These are phyloP conservation scores for Ustilago curta DNA, from an alignment of 1,284 basidiomycete genomes.

Conservation along the genomic window DNA sequence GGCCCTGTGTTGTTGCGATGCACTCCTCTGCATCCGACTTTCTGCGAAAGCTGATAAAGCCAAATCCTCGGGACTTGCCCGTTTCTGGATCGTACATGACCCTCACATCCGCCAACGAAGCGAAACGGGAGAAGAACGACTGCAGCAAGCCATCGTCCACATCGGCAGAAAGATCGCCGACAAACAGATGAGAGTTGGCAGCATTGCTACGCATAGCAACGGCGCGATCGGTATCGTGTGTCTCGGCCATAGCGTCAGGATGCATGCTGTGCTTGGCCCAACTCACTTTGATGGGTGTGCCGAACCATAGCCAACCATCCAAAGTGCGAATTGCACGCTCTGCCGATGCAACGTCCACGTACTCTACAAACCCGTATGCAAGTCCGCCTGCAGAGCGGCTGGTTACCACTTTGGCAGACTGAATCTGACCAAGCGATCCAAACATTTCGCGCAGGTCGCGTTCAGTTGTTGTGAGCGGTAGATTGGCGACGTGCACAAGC, in stretches of 20 bases:
- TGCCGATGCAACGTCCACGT: slow-evolving; percentile 90
- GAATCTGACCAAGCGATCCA: slow-evolving; percentile 91
- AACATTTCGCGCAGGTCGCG: slow-evolving; percentile 91
- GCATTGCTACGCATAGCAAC: slow-evolving; percentile 76
- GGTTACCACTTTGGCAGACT: slow-evolving; percentile 98
- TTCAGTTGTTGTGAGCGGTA: slow-evolving; percentile 84
- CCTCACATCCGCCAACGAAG: slow-evolving; percentile 92
- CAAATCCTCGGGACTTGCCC: slow-evolving; percentile 93
- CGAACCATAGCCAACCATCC: slow-evolving; percentile 97
- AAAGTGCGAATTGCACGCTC: slow-evolving; percentile 96
- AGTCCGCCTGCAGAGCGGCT: slow-evolving; percentile 80
- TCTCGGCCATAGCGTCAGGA: slow-evolving; percentile 24
- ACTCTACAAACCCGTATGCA: slow-evolving; percentile 98
- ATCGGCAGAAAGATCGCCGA: slow-evolving; percentile 96
- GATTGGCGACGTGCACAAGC: slow-evolving; percentile 70
- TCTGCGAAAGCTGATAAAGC: slow-evolving; percentile 92
- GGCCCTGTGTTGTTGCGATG: slow-evolving; percentile 98
- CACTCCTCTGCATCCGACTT: slow-evolving; percentile 98
- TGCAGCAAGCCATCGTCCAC: slow-evolving; percentile 96
- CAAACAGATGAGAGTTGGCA: slow-evolving; percentile 93
- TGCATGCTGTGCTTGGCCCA: slow-evolving; percentile 62
- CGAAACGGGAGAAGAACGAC: slow-evolving; percentile 95
- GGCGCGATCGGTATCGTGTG: neutral
- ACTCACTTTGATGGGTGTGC: slow-evolving; percentile 74
- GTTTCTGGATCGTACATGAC: slow-evolving; percentile 99